These are phyloP conservation scores for Elongisporangium prolatum DNA, from an alignment of 352 stramenopile genomes.

Conservation along the genomic window DNA sequence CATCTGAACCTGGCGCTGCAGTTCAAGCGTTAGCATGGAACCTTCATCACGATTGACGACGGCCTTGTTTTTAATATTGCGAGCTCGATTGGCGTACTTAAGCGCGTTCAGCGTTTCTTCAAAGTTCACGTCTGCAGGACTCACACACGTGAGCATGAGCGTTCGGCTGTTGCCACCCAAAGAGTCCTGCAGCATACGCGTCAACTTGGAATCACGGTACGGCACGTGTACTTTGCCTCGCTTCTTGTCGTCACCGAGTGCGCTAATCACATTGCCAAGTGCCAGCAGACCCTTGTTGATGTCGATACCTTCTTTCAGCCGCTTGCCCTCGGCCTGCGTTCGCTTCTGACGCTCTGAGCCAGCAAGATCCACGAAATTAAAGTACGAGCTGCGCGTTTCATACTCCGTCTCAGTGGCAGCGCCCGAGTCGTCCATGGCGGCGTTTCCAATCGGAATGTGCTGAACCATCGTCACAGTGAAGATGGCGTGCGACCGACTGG, in stretches of 20 bases:
- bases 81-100: slow-evolving; percentile 89
- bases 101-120: slow-evolving; percentile 91
- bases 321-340: slow-evolving; percentile 89
- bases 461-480: slow-evolving; percentile 87
- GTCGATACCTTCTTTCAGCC: slow-evolving; percentile 95
- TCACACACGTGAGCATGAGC: slow-evolving; percentile 91
- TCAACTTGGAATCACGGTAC: slow-evolving; percentile 94
- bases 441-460: slow-evolving; percentile 55
- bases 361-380: slow-evolving; percentile 92
- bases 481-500: slow-evolving; percentile 90
- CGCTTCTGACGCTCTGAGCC: slow-evolving; percentile 94
- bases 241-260: slow-evolving; percentile 90
- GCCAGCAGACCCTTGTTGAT: slow-evolving; percentile 98
- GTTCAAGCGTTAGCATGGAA: slow-evolving; percentile 63
- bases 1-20: slow-evolving; percentile 74
- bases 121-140: slow-evolving; percentile 88
- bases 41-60: slow-evolving; percentile 83
- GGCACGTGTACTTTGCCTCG: slow-evolving; percentile 90
- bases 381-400: slow-evolving; percentile 81
- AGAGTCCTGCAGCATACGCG: slow-evolving; percentile 91
- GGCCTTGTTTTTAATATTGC: slow-evolving; percentile 89
- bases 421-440: slow-evolving; percentile 30
- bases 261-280: slow-evolving; percentile 97
- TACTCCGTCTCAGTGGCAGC: slow-evolving; percentile 11
- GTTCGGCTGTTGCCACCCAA: slow-evolving; percentile 91